Evolutionary conservation across 1,284 basidiomycete genomes (phyloP), one percentile per base, ranked within the genome.

Genomic region (Vanrija pseudolonga): DNA sequence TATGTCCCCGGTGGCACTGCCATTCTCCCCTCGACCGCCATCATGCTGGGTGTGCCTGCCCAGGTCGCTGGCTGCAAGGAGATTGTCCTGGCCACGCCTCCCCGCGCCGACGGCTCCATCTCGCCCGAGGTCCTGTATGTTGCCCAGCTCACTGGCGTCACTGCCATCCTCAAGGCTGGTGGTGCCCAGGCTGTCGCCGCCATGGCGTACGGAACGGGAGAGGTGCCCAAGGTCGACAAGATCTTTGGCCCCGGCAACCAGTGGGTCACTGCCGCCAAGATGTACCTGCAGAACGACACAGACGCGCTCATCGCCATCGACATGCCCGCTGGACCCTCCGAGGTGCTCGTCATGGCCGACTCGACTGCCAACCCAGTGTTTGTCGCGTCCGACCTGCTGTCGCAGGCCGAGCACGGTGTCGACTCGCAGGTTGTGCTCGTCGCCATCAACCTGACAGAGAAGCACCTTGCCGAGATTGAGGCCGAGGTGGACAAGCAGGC

Each of bases 221-320:
- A 87, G 3, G 92, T 95, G 8, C 92, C 93, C n/a, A 98, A 99
- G 78, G 96, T 98, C 17, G 96, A 98, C 81, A 99, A 97, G 79
- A 95, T 98, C 65, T 96, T 97, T 67, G 96, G 96, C 18, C 96
- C 96, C 3, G 96, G 96, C 22, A 98, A 98, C 74, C 96, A 98
- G 75, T 99, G 95, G 88, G 96, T 99, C 23, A 98, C 95, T 0
- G 96, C 96, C 1, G 95, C 95, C 54, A 99, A 99, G 81, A 97
- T 98, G 96, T 78, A 97, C 59, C 93, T 98, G 19, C 94, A 97
- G 76, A 97, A 97, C 74, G 96, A 98, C 73, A 93, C 93, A n/a
- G 89, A 94, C 69, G 95, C 96, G 6, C 79, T 94, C 57, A 92
- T 98, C 11, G 88, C 90, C 19, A 99, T 98, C 69, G 96, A 99